Base-by-base conservation (phyloP, 768 basidiomycete species). In the Boletus speciosus region DNA sequence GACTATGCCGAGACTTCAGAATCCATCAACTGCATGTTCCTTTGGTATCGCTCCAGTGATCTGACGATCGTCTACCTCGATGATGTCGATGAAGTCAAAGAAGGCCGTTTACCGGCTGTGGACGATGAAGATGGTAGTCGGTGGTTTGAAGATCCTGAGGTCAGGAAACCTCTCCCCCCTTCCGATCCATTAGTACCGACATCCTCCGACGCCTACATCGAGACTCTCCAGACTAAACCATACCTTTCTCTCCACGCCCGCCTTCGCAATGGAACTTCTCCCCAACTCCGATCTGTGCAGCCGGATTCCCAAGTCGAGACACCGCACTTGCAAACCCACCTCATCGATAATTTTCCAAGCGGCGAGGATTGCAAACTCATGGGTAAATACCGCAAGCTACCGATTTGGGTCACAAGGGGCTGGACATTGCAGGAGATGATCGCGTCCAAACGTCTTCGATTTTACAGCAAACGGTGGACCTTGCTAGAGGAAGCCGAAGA, bases 1-100 rank as follows among this genome's bases (percentile, higher is more conserved):
- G 55, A 60, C 34, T 63, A 56, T 29, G 58, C 63, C 0, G 66
- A 68, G 47, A 58, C 45, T 29, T 62, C 66, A 4, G 68, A 68
- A 49, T 68, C 68, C 25, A 62, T 68, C 47, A 68, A 68, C 41
- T 63, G 47, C 52, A 68, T 70, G 66, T 68, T 67, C 39, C 41
- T 56, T 3, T 68, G 68, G 66, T 68, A 68, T 58, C 54, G 44
- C 29, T 46, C 34, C 32, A 68, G 68, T 29, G 59, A 63, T 3
- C 41, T 68, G 44, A 68, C 68, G 8, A 54, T 68, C 56, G 68
- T 68, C 8, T 67, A 68, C 29, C 68, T 67, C 25, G 54, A 56
- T 14, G 66, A 69, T 32, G 57, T 67, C 6, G 59, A 67, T 1
- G 66, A 70, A 6, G 58, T 67, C 1, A 35, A 49, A 27, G 38